Conservation (phyloP, 2,329 filamentous ascomycete species). For the Trichocomaceae sp. region DNA sequence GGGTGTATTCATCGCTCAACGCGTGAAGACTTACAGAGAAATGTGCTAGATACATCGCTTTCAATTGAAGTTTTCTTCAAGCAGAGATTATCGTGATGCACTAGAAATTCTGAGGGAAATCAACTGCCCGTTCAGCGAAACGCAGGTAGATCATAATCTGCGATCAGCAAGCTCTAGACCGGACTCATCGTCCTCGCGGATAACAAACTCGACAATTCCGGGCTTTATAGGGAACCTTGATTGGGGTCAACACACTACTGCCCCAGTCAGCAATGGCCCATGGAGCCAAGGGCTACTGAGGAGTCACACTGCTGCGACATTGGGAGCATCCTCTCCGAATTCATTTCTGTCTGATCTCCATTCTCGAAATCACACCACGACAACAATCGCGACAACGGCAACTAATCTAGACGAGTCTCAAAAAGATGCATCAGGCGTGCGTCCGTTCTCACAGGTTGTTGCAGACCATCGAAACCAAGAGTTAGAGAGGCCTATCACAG, state of each 20-base stretch:
- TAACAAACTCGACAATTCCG: constrained; percentile 4
- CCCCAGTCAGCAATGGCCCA: not conserved
- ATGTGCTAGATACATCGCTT: constrained; percentile 37
- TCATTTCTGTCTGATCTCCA: not conserved
- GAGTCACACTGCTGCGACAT: constrained; percentile 9
- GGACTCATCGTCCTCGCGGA: constrained; percentile 24
- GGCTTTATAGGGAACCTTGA: not conserved
- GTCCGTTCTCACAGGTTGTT: constrained; percentile 6
- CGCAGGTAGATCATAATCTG: constrained; percentile 21
- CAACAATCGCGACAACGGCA: not conserved
- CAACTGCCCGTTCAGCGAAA: constrained; percentile 39
- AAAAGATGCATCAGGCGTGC: not conserved
- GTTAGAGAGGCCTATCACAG: constrained; percentile 20
- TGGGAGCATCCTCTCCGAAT: constrained; percentile 7
- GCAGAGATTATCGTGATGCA: constrained; percentile 36
- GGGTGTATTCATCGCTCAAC: not conserved
- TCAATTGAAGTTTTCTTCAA: constrained; percentile 38
- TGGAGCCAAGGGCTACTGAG: constrained; percentile 8
- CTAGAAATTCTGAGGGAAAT: constrained; percentile 36
- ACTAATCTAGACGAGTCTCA: not conserved
- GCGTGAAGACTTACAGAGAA: not conserved
- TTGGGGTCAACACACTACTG: not conserved
- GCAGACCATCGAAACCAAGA: constrained; percentile 12
- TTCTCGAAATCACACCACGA: not conserved
- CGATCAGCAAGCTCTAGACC: constrained; percentile 18